Conservation (phyloP, 164 flowering plant genomes). For the Aristolochia fimbriata region DNA sequence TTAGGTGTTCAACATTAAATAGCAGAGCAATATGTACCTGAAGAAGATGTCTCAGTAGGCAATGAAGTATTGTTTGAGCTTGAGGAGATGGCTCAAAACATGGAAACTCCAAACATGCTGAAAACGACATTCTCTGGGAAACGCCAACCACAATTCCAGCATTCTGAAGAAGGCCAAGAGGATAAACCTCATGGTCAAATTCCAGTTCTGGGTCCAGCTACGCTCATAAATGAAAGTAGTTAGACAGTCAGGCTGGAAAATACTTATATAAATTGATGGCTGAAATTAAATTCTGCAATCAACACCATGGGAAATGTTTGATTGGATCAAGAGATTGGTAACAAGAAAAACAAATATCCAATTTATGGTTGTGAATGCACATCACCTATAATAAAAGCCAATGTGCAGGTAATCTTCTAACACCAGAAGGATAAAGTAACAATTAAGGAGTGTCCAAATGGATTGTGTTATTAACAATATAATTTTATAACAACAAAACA, state of each 20-base stretch:
- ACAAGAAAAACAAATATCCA: no score
- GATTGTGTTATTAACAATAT: no score
- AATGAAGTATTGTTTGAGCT: slow-evolving; percentile 97
- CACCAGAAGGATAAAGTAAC: no score
- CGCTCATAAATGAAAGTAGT: not conserved
- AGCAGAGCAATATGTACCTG: slow-evolving; percentile 44
- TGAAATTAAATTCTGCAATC: not conserved
- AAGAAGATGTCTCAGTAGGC: slow-evolving; percentile 94
- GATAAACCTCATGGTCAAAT: slow-evolving; percentile 97
- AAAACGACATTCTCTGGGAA: slow-evolving; percentile 91
- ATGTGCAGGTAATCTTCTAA: no score
- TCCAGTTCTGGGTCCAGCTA: slow-evolving; percentile 99
- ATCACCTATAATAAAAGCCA: no score
- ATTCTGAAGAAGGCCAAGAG: slow-evolving; percentile 93
- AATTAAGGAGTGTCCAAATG: no score
- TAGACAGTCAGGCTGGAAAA: not conserved
- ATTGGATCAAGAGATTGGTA: no score
- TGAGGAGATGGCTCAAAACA: slow-evolving; percentile 98
- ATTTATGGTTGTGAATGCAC: no score
- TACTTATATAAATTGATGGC: not conserved
- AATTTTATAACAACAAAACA: no score
- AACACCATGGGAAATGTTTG: not conserved
- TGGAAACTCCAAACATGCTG: slow-evolving; percentile 93
- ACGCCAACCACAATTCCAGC: slow-evolving; percentile 98
- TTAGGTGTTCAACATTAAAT: not conserved